These are phyloP conservation scores for Viola odorata DNA, from an alignment of 345 rosid species.

Conservation along the genomic window DNA sequence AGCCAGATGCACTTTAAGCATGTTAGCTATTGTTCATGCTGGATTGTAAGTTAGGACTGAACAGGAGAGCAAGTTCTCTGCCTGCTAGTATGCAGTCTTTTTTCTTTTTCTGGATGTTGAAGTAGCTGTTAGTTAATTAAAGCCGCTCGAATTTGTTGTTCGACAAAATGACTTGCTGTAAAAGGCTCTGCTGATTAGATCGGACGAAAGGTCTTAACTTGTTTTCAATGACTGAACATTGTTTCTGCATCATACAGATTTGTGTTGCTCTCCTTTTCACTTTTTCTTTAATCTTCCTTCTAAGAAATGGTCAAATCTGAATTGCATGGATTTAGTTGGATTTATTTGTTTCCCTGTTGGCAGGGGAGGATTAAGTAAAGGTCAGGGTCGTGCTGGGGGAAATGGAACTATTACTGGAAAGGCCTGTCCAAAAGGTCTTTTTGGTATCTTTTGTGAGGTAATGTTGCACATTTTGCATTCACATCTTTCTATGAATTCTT, in stretches of 20 bases:
- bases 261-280: conserved; percentile 2
- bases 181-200: not conserved
- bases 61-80: too few relatives aligned
- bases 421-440: conserved; percentile 81
- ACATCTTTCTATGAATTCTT: not conserved
- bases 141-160: too few relatives aligned
- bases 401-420: conserved; percentile 81
- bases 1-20: too few relatives aligned
- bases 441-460: conserved; percentile 88
- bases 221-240: conserved; percentile 4
- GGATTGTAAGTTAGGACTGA: too few relatives aligned
- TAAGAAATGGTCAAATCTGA: conserved; percentile 1
- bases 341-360: conserved; percentile 15
- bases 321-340: conserved; percentile 11
- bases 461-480: conserved; percentile 2
- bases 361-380: conserved; percentile 79
- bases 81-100: too few relatives aligned
- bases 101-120: too few relatives aligned
- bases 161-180: too few relatives aligned
- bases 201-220: conserved; percentile 1
- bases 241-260: not conserved
- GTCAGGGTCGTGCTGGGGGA: conserved; percentile 58
- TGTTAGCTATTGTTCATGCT: too few relatives aligned
- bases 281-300: conserved; percentile 7
- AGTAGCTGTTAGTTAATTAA: too few relatives aligned